Evolutionary conservation across 2,329 filamentous ascomycete species (phyloP).

Genomic region (Bisporella sp.): DNA sequence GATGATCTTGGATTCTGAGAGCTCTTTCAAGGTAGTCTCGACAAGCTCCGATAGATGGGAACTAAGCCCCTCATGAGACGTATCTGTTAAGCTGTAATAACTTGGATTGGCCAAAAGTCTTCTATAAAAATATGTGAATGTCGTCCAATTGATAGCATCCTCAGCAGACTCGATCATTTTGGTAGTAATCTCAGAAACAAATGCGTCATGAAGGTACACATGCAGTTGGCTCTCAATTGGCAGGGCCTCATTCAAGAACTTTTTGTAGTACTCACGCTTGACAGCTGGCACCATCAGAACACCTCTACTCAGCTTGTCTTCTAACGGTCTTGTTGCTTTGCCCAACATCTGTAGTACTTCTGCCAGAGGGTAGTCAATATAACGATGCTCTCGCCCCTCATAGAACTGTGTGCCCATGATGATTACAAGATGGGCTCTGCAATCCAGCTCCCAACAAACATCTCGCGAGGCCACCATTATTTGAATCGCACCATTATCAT

Average conservation of each 20-base stretch:
- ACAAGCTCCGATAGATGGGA: constrained; percentile 91
- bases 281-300: constrained; percentile 95
- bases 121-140: constrained; percentile 97
- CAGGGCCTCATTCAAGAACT: constrained; percentile 92
- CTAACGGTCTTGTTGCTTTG: constrained; percentile 72
- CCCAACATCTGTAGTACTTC: constrained; percentile 98
- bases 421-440: constrained; percentile 81
- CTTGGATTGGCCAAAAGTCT: constrained; percentile 91
- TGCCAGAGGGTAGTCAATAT: constrained; percentile 90
- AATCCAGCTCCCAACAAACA: constrained; percentile 92
- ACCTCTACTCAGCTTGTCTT: constrained; percentile 76
- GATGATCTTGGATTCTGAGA: constrained; percentile 89
- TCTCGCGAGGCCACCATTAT: constrained; percentile 72
- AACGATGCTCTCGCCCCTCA: constrained; percentile 92
- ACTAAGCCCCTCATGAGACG: constrained; percentile 88
- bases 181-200: constrained; percentile 94
- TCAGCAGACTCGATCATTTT: constrained; percentile 93
- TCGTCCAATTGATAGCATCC: constrained; percentile 96
- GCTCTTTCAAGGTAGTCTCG: constrained; percentile 83
- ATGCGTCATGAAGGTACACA: constrained; percentile 87
- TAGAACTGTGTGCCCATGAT: constrained; percentile 99
- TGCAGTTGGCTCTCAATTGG: constrained; percentile 94
- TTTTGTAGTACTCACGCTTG: constrained; percentile 97
- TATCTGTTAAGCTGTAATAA: constrained; percentile 86
- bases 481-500: constrained; percentile 65